phyloP scores from a whole-genome alignment of 1,284 basidiomycete species.

The Cutaneotrichosporon cavernicola region DNA sequence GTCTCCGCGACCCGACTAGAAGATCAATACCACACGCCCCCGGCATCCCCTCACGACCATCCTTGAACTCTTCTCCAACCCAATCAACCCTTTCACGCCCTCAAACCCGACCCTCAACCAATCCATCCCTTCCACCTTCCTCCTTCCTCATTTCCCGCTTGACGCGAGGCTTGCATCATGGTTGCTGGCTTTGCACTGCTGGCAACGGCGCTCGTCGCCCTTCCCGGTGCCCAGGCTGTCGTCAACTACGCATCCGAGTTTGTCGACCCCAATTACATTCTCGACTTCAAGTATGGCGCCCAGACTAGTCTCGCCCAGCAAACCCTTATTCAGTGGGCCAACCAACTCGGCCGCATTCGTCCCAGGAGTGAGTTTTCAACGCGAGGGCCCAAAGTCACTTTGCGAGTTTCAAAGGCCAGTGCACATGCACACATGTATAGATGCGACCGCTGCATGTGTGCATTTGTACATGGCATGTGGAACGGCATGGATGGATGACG shows the following conservation, averaged over 20 bases:
- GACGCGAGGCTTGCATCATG: background rate
- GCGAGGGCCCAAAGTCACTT: background rate
- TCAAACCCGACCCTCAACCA: background rate
- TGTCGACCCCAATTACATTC: conserved; percentile 17
- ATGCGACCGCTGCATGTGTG: too few species aligned
- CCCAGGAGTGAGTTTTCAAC: conserved; percentile 19
- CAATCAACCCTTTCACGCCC: background rate
- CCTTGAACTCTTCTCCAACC: background rate
- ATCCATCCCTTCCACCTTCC: too few species aligned
- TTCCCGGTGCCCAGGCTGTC: conserved; percentile 14
- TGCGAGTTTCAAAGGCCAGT: background rate
- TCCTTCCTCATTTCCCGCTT: too few species aligned
- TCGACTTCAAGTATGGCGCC: conserved; percentile 16
- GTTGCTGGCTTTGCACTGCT: conserved; percentile 1
- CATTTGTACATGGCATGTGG: too few species aligned
- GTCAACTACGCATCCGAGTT: conserved; percentile 26
- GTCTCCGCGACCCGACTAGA: background rate
- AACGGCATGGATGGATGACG: too few species aligned
- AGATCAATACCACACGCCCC: conserved; percentile 1
- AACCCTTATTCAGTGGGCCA: conserved; percentile 23
- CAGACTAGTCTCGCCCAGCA: conserved; percentile 20
- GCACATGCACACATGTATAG: too few species aligned
- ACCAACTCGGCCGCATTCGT: conserved; percentile 11
- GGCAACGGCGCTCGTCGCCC: conserved; percentile 15
- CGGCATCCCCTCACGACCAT: background rate